These are phyloP conservation scores for Ceriops decandra DNA, from an alignment of 345 rosid species.

Conservation along the genomic window DNA sequence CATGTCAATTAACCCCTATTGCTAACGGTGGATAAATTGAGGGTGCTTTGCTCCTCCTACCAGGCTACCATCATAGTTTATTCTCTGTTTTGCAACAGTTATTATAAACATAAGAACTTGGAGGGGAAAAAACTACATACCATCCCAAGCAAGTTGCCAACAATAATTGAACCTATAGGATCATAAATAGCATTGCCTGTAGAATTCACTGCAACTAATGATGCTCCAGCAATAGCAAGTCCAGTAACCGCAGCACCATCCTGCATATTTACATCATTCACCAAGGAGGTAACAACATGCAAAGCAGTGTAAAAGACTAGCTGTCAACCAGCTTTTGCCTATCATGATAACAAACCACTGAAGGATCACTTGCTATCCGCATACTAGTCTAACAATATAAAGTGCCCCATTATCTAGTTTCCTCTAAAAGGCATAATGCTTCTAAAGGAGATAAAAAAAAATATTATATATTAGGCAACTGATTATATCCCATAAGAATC, in stretches of 20 bases:
- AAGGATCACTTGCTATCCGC: not conserved
- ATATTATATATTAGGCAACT: too few species aligned
- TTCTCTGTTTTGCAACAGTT: not conserved
- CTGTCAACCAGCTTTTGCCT: not conserved
- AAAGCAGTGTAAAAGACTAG: not conserved
- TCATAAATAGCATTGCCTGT: conserved; percentile 94
- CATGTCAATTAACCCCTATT: too few species aligned
- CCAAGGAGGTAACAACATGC: not conserved
- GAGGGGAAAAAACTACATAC: conserved; percentile 30
- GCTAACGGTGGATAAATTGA: too few species aligned
- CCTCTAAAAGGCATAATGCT: conserved; percentile 1
- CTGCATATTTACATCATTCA: conserved; percentile 34
- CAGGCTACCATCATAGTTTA: not conserved
- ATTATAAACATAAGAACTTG: not conserved
- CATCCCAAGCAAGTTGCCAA: conserved; percentile 94
- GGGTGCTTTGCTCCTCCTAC: too few species aligned
- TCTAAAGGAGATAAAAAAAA: not conserved
- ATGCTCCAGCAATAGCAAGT: conserved; percentile 83
- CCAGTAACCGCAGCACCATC: conserved; percentile 99
- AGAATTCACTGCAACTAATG: conserved; percentile 73
- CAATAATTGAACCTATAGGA: conserved; percentile 87
- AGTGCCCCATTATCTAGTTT: not conserved
- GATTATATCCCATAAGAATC: too few species aligned
- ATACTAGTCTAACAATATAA: not conserved
- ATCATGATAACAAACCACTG: not conserved